phyloP scores from a whole-genome alignment of 495 filamentous ascomycete species.

The Delitschia confertaspora region DNA sequence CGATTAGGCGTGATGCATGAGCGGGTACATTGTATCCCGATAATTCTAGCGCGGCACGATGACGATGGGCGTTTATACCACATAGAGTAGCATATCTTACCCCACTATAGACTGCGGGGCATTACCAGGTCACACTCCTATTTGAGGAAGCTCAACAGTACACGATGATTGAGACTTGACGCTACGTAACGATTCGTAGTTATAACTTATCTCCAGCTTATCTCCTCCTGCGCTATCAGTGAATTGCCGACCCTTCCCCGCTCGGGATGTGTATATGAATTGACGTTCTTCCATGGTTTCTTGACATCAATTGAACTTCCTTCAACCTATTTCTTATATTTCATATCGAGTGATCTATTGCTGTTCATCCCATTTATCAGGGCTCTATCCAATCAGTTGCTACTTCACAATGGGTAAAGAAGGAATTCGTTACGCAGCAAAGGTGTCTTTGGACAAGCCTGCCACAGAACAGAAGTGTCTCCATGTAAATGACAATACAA shows the following conservation, averaged over 20 bases:
- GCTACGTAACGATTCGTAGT: slow-evolving; percentile 25
- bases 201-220: slow-evolving; percentile 26
- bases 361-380: neutral
- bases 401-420: slow-evolving; percentile 30
- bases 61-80: slow-evolving; percentile 11
- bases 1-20: no score
- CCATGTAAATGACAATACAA: slow-evolving; percentile 51
- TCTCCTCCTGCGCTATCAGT: slow-evolving; percentile 10
- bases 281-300: neutral
- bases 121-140: slow-evolving; percentile 1
- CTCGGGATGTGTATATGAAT: slow-evolving; percentile 6
- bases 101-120: slow-evolving; percentile 23
- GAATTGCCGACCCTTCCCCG: slow-evolving; percentile 9
- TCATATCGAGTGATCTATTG: neutral
- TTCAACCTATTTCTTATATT: neutral
- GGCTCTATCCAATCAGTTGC: neutral
- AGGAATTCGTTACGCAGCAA: slow-evolving; percentile 60
- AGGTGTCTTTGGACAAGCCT: slow-evolving; percentile 71
- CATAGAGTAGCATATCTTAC: slow-evolving; percentile 9
- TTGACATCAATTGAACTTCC: neutral
- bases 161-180: slow-evolving; percentile 3
- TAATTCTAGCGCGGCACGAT: slow-evolving; percentile 17
- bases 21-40: no score
- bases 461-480: slow-evolving; percentile 63
- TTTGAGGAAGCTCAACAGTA: slow-evolving; percentile 8